Evolutionary conservation across 2,329 filamentous ascomycete species (phyloP), one percentile per base, ranked within the genome.

Genomic region (Orbilia ellipsospora): DNA sequence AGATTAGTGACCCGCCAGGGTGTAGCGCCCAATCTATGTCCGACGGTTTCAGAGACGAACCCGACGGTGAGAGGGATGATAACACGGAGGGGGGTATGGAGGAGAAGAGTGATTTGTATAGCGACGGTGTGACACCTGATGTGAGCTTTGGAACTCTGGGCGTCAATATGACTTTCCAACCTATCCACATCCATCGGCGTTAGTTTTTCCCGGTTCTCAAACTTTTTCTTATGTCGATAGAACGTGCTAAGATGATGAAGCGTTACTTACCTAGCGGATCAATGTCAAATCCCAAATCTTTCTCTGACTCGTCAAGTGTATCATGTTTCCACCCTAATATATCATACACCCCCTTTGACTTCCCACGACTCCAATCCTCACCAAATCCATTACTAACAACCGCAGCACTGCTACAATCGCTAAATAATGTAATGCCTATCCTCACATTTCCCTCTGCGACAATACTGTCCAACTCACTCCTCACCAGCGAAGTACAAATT

Each of bases 21-120:
- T 92, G 90, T 80, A 92, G 86, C 0, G 89, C 90, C 90, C 90
- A 92, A 83, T 92, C 90, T 77, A 90, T 91, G 73, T 90, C 87
- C 0, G 84, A 80, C 0, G 89, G 83, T 0, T 80, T 77, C n/a
- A 81, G 79, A 12, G 18, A 26, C 1, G 61, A 44, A 31, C 86
- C 86, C 6, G 81, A 79, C 4, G 80, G 79, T 0, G 87, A 86
- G 1, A 88, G 81, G 0, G 82, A 77, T 0, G 83, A 82, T 40
- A 79, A 70, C 16, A 77, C 50, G 44, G 82, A 80, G 56, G 82
- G 80, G 65, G 79, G 82, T 20, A 86, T 80, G 6, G 84, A 85
- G 4, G 84, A 81, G 36, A 89, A 79, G 13, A 91, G 84, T 26
- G 87, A 84, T 15, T 82, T 78, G 78, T 90, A 90, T 3, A 86